phyloP scores from a whole-genome alignment of 257 asterid genomes.

The Jacaranda mimosifolia region DNA sequence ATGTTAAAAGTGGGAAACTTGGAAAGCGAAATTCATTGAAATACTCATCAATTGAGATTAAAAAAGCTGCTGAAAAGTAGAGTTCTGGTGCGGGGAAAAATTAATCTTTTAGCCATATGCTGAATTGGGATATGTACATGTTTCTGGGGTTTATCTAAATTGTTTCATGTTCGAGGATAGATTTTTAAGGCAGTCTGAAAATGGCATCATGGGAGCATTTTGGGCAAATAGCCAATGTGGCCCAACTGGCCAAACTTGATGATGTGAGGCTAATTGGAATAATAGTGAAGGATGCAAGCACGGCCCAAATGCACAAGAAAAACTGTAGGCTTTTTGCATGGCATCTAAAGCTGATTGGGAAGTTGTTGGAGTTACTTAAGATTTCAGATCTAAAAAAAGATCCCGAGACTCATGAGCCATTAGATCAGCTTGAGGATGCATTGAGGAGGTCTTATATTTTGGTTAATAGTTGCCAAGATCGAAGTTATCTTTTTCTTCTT shows the following conservation, averaged over 20 bases:
- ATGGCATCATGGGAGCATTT: conserved; percentile 80
- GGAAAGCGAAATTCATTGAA: conserved; percentile 21
- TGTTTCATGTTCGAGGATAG: conserved; percentile 22
- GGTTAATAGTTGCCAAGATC: conserved; percentile 88
- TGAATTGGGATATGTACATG: conserved; percentile 27
- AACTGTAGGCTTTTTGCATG: conserved; percentile 79
- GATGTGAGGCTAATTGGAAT: conserved; percentile 76
- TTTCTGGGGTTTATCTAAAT: conserved; percentile 26
- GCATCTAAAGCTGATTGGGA: conserved; percentile 86
- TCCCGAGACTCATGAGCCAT: conserved; percentile 87
- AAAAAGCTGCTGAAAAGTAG: neutral
- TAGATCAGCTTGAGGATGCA: conserved; percentile 91
- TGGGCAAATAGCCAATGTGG: conserved; percentile 81
- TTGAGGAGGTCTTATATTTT: conserved; percentile 79
- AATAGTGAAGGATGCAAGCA: conserved; percentile 82
- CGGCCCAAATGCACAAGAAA: conserved; percentile 92
- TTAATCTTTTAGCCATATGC: conserved; percentile 21
- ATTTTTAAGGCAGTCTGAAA: conserved; percentile 8
- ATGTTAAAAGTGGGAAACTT: neutral
- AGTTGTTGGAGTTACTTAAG: conserved; percentile 77
- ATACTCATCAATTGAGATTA: neutral
- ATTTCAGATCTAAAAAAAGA: conserved; percentile 81
- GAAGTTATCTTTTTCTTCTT: conserved; percentile 84
- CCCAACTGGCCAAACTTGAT: conserved; percentile 80
- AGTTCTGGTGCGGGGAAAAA: neutral